Base-by-base conservation (phyloP, 768 basidiomycete species). In the Amanita rubescens region DNA sequence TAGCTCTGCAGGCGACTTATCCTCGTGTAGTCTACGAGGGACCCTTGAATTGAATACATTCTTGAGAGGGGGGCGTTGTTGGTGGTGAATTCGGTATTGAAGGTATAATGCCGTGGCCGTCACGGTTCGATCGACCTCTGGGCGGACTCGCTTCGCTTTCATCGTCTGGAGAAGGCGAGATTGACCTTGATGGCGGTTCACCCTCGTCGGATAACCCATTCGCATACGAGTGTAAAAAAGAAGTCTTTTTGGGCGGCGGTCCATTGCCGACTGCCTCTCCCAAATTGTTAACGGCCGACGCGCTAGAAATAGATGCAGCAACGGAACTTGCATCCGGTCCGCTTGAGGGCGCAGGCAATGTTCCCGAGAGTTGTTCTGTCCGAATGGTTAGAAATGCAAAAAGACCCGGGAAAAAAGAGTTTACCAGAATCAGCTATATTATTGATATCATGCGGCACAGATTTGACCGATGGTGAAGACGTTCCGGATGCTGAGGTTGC, bases 1-100 rank as follows among this genome's bases (percentile, higher is more conserved):
- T 55, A 90, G 68, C 42, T 74, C 70, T 15, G 76, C 75, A 3
- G 91, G 89, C 11, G 79, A 79, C 38, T 64, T 60, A 24, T 70
- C 68, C 38, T 62, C 66, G 61, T 87, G 82, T 52, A 89, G 68
- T 54, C 69, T 68, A 33, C 88, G 73, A 15, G 89, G 88, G 49
- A n/a, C 76, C 70, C 59, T 80, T 79, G 62, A 82, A 85, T 57
- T 86, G 80, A 59, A 80, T 69, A 12, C 60, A 60, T 52, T 25
- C 27, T 19, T 41, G 19, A 39, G 7, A 30, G 58, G 58, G 7
- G 59, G 58, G 41, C 20, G 34, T 14, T 22, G 51, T 17, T 32
- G 42, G 51, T 5, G 25, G 7, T 7, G 51, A 44, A 38, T 44
- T 44, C 19, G 30, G 38, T 19, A 39, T 39, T 11, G 51, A 19